phyloP scores from a whole-genome alignment of 192 early-diverging fungal species.

The Gamsiella multidivaricata region DNA sequence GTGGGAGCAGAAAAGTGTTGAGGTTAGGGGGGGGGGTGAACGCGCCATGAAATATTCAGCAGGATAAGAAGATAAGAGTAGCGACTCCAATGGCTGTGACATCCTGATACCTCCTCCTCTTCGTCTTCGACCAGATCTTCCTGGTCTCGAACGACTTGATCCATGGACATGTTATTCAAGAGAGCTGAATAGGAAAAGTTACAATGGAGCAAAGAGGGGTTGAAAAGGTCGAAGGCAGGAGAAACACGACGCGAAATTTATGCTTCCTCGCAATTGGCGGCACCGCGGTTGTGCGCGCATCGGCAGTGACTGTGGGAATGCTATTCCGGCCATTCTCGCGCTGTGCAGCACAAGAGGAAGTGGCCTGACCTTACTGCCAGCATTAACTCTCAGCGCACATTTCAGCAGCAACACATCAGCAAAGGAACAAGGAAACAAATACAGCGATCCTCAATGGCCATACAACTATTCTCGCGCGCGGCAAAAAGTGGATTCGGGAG shows the following conservation, averaged over 20 bases:
- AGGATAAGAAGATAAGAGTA: not conserved
- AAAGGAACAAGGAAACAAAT: too few relatives aligned
- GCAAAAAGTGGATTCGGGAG: constrained; percentile 3
- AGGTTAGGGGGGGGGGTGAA: not conserved
- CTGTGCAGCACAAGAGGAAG: too few relatives aligned
- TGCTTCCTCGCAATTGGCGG: not conserved
- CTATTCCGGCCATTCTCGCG: too few relatives aligned
- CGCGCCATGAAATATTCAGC: not conserved
- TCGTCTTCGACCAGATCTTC: constrained; percentile 19
- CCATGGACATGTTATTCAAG: constrained; percentile 18
- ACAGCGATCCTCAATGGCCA: not conserved
- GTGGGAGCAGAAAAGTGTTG: too few relatives aligned
- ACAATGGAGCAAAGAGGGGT: not conserved
- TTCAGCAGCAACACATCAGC: too few relatives aligned
- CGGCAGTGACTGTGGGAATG: too few relatives aligned
- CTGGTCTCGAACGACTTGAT: constrained; percentile 39
- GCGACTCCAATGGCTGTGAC: not conserved
- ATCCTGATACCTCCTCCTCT: constrained; percentile 1
- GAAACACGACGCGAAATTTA: not conserved
- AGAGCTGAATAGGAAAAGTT: not conserved
- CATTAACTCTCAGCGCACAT: not conserved
- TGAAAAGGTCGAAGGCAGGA: not conserved
- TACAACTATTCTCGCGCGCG: constrained; percentile 3
- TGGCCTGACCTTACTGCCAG: too few relatives aligned
- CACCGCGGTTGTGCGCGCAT: too few relatives aligned